Evolutionary conservation across 257 asterid species (phyloP), one percentile per base, ranked within the genome.

Genomic region (Primulina tabacum): DNA sequence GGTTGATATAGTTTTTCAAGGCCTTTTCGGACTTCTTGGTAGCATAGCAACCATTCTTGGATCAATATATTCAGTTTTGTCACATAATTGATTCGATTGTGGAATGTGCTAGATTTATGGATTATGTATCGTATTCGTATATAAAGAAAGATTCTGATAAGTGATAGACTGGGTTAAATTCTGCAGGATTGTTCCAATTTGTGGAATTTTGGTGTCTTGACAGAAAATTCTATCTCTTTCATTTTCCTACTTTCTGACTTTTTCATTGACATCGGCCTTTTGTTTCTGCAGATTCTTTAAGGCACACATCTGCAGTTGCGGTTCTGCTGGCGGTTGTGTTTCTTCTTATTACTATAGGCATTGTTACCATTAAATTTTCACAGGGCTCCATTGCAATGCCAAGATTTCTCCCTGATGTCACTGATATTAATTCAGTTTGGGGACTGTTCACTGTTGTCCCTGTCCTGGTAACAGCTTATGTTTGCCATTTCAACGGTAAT

Each of bases 401-500:
- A 0, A 78, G 84, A 62, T 67, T 85, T 60, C 72, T 82, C 32
- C 90, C 93, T 14, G 68, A 72, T 60, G 56, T 78, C 33, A 47
- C 70, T 16, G 90, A 81, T 73, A 20, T 75, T 18, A 60, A 80
- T 73, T 87, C 88, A 16, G 38, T 86, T 40, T 80, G 90, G 84
- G 50, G 77, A 14, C 88, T 87, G 78, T 87, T 87, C 84, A 89
- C 88, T 0, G 87, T 79, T 21, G 89, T 88, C 58, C 96, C 90
- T 28, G 88, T 83, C 62, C 82, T 82, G 16, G 91, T 89, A 8
- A 82, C 87, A 1, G 82, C 89, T 8, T 83, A 81, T 34, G 80
- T 87, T 47, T 82, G 90, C 83, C 91, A 87, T 80, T 89, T 75
- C 79, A 89, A 82, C 34, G 96, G 96, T 89, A 77, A 65, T 62